Evolutionary conservation across 2,329 filamentous ascomycete species (phyloP).

Genomic region (Aaosphaeria arxii): DNA sequence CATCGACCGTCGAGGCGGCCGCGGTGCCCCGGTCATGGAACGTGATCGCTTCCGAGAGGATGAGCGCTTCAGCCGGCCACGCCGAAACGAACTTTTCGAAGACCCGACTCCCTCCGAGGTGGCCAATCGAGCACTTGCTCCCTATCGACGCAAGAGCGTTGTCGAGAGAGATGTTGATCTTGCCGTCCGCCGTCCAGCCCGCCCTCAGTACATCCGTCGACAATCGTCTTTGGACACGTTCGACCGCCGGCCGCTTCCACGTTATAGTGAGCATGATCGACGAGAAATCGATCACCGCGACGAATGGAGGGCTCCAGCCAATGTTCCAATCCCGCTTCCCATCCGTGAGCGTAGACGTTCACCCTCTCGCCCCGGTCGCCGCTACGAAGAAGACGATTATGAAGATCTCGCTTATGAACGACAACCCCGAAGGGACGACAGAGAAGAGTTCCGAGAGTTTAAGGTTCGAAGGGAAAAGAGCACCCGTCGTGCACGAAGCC

Average conservation of each 20-base stretch:
- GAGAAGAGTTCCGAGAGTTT: conserved; percentile 48
- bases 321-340: conserved; percentile 68
- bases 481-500: conserved; percentile 13
- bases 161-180: conserved; percentile 56
- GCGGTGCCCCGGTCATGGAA: conserved; percentile 30
- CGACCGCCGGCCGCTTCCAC: conserved; percentile 67
- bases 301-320: conserved; percentile 63
- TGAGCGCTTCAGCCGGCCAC: conserved; percentile 44
- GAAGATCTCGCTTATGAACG: conserved; percentile 52
- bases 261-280: conserved; percentile 55
- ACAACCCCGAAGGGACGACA: conserved; percentile 2
- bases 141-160: conserved; percentile 58
- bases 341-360: conserved; percentile 47
- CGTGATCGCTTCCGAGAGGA: conserved; percentile 57
- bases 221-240: conserved; percentile 91
- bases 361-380: conserved; percentile 34
- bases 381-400: conserved; percentile 66
- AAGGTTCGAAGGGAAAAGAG: conserved; percentile 48
- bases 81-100: conserved; percentile 45
- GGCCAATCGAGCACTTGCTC: conserved; percentile 52
- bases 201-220: conserved; percentile 70
- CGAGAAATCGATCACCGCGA: conserved; percentile 44
- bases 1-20: conserved; percentile 38
- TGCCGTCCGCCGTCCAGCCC: conserved; percentile 52
- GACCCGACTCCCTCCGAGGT: conserved; percentile 46